Conservation (phyloP, 306 rosid species). For the Lupinus albus region DNA sequence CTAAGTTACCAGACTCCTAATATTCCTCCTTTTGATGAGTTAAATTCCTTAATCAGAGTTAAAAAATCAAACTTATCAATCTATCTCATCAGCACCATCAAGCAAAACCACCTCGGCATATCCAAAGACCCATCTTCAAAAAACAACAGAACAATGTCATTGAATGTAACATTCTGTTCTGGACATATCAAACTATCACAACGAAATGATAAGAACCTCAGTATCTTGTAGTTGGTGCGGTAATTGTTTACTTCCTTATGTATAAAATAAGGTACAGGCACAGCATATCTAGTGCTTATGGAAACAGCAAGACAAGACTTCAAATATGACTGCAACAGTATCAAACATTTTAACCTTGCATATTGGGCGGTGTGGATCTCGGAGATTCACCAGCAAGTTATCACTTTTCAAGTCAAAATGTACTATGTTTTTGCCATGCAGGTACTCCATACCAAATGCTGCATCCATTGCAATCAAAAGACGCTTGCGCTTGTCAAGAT, state of each 20-base stretch:
- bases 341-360: constrained; percentile 72
- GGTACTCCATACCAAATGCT: constrained; percentile 95
- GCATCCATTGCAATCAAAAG: constrained; percentile 93
- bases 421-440: constrained; percentile 91
- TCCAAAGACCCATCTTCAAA: background rate
- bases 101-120: constrained; percentile 23
- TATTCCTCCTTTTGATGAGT: constrained; percentile 2
- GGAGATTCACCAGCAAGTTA: constrained; percentile 89
- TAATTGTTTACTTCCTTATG: constrained; percentile 18
- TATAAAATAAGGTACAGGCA: background rate
- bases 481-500: constrained; percentile 83
- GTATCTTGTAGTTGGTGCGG: background rate
- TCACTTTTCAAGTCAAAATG: constrained; percentile 98
- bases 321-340: constrained; percentile 40
- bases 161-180: background rate
- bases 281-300: constrained; percentile 18
- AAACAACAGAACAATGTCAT: background rate
- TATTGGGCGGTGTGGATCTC: constrained; percentile 91
- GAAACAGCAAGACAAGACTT: constrained; percentile 25
- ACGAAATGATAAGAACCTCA: constrained; percentile 24
- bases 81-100: constrained; percentile 9
- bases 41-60: constrained; percentile 10
- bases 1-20: constrained; percentile 3
- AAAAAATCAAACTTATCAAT: constrained; percentile 26
- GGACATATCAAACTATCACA: constrained; percentile 19